Evolutionary conservation across 2,329 filamentous ascomycete species (phyloP).

Genomic region (Dothidotthia symphoricarpi): DNA sequence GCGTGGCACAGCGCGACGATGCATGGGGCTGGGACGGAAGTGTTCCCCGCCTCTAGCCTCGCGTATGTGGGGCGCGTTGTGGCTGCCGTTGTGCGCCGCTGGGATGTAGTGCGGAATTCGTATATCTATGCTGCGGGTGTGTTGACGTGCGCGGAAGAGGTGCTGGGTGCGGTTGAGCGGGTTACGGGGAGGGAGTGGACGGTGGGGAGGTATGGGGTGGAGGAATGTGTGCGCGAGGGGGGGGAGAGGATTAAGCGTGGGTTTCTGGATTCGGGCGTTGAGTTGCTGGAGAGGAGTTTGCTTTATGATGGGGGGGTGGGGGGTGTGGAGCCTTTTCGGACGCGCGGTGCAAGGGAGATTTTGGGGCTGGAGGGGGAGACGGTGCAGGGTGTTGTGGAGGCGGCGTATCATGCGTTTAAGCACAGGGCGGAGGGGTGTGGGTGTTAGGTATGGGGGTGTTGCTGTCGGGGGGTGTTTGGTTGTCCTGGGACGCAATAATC

Average conservation of each 20-base stretch:
- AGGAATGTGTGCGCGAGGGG: conserved; percentile 39
- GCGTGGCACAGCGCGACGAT: conserved; percentile 43
- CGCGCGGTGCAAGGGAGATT: conserved; percentile 19
- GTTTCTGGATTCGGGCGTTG: conserved; percentile 42
- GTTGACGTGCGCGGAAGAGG: conserved; percentile 34
- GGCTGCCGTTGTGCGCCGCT: conserved; percentile 25
- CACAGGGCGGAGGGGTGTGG: conserved; percentile 35
- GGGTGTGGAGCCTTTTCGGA: conserved; percentile 25
- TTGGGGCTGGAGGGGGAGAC: conserved; percentile 21
- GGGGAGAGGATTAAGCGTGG: conserved; percentile 37
- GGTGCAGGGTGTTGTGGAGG: conserved; percentile 16
- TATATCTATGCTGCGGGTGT: conserved; percentile 38
- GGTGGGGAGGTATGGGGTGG: conserved; percentile 32
- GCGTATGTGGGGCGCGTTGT: conserved; percentile 33
- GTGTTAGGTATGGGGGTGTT: conserved; percentile 24
- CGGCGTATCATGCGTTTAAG: conserved; percentile 20
- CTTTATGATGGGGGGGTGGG: conserved; percentile 36
- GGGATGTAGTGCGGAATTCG: conserved; percentile 36
- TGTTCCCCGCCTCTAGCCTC: conserved; percentile 39
- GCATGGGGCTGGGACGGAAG: conserved; percentile 36
- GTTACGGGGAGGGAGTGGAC: conserved; percentile 29
- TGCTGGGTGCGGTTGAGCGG: conserved; percentile 32
- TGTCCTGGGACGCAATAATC: too few species aligned
- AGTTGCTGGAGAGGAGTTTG: conserved; percentile 41
- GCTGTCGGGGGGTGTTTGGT: too few species aligned